phyloP scores from a whole-genome alignment of 2,329 filamentous ascomycete genomes.

The Colletotrichum truncatum region DNA sequence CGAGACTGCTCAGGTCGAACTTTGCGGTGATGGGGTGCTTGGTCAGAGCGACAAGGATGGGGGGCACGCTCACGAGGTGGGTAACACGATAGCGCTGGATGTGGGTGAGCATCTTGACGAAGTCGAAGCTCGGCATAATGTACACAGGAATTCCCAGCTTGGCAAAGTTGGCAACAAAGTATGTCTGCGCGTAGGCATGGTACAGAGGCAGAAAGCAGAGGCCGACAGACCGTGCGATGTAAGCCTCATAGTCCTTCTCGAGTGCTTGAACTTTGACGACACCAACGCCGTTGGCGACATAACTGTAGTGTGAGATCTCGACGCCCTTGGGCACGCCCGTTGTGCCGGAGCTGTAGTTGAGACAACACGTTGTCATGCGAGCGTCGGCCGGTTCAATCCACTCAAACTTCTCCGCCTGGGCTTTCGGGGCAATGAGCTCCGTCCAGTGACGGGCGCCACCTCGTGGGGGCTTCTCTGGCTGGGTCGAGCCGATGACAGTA shows the following conservation, averaged over 20 bases:
- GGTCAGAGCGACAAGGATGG: conserved; percentile 76
- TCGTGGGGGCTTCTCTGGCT: conserved; percentile 26
- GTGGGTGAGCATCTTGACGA: conserved; percentile 74
- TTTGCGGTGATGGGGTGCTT: conserved; percentile 74
- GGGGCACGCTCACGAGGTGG: conserved; percentile 73
- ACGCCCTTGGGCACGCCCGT: conserved; percentile 89
- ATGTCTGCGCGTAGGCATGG: conserved; percentile 77
- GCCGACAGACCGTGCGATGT: conserved; percentile 47
- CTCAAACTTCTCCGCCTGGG: conserved; percentile 64
- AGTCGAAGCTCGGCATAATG: conserved; percentile 82
- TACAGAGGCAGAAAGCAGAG: conserved; percentile 82
- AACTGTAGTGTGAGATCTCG: conserved; percentile 80
- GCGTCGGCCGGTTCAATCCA: conserved; percentile 69
- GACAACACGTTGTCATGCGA: conserved; percentile 65
- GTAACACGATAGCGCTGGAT: conserved; percentile 76
- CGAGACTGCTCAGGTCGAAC: conserved; percentile 75
- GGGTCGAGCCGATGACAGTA: conserved; percentile 45
- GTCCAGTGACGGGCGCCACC: conserved; percentile 70
- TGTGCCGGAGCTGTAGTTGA: conserved; percentile 84
- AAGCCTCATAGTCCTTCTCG: conserved; percentile 57
- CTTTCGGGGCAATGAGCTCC: conserved; percentile 60
- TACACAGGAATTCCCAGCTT: conserved; percentile 73
- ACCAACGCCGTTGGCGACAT: conserved; percentile 75
- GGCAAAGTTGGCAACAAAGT: conserved; percentile 69
- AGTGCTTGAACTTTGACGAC: conserved; percentile 58